Evolutionary conservation across 805 yeast genomes (phyloP).

Genomic region (Barnettozyma californica): DNA sequence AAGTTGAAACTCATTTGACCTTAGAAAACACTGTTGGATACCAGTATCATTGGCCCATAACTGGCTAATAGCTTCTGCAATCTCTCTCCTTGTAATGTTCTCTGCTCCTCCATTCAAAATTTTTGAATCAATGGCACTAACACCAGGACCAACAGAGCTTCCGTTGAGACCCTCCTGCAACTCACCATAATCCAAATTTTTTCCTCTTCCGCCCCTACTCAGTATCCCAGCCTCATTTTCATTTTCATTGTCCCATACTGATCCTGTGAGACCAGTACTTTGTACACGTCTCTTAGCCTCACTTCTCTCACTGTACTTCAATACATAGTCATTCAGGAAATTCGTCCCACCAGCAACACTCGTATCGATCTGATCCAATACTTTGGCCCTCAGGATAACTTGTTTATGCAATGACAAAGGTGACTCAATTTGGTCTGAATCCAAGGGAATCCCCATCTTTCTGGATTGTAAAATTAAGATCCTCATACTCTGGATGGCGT

Average conservation of each 20-base stretch:
- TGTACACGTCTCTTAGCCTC: conserved; percentile 44
- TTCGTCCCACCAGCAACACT: conserved; percentile 60
- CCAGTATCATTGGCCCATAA: conserved; percentile 75
- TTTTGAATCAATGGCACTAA: conserved; percentile 16
- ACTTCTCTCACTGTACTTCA: conserved; percentile 52
- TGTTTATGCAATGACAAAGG: conserved; percentile 44
- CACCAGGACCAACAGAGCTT: conserved; percentile 20
- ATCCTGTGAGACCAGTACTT: conserved; percentile 50
- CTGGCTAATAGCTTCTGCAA: conserved; percentile 63
- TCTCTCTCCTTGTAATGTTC: conserved; percentile 36
- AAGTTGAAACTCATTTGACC: conserved; percentile 75
- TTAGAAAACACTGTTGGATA: conserved; percentile 48
- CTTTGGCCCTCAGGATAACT: conserved; percentile 48
- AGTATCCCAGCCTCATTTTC: conserved; percentile 12
- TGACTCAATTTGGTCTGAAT: conserved; percentile 53
- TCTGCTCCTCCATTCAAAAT: conserved; percentile 10
- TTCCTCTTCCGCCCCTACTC: not conserved
- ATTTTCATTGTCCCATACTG: conserved; percentile 22
- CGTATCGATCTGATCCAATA: conserved; percentile 58
- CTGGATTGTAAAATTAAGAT: conserved; percentile 71
- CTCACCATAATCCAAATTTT: conserved; percentile 14
- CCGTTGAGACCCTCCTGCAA: conserved; percentile 18
- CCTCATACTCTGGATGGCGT: conserved; percentile 81
- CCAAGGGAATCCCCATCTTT: conserved; percentile 54
- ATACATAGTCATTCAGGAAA: conserved; percentile 58